Conservation (phyloP, 176 grass and related monocot species). For the Oryza punctata region DNA sequence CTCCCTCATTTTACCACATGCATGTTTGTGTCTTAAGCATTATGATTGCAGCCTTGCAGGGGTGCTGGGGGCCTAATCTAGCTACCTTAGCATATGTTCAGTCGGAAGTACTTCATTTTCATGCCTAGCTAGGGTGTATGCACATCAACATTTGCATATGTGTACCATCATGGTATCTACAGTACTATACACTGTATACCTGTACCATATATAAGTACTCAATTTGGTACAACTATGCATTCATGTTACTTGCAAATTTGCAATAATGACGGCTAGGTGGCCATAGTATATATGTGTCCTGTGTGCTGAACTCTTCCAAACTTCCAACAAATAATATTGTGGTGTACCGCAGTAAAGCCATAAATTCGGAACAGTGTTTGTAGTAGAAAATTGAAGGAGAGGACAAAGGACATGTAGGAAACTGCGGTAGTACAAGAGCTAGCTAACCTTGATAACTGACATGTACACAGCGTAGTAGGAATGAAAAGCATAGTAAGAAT, state of each 20-base stretch:
- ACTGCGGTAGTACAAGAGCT: neutral
- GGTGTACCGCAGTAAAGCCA: neutral
- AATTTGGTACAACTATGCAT: neutral
- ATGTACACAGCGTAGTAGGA: neutral
- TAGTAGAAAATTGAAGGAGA: neutral
- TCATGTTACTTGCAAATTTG: neutral
- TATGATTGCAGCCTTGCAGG: constrained; percentile 33
- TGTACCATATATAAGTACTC: neutral
- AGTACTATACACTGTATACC: too few relatives aligned
- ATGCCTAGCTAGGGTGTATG: neutral
- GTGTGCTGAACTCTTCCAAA: neutral
- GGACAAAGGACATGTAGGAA: neutral
- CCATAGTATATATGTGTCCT: neutral
- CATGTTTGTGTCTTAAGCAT: constrained; percentile 35
- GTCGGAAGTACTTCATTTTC: neutral
- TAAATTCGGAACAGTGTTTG: neutral
- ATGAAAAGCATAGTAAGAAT: neutral
- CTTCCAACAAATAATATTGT: neutral
- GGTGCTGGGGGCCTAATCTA: constrained; percentile 12
- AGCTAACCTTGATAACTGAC: neutral
- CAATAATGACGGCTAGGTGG: neutral
- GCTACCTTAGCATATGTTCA: neutral
- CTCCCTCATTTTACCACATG: constrained; percentile 29
- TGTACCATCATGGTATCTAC: neutral
- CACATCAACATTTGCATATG: neutral